phyloP scores from a whole-genome alignment of 2,329 filamentous ascomycete species.

The Botrytis cinerea region DNA sequence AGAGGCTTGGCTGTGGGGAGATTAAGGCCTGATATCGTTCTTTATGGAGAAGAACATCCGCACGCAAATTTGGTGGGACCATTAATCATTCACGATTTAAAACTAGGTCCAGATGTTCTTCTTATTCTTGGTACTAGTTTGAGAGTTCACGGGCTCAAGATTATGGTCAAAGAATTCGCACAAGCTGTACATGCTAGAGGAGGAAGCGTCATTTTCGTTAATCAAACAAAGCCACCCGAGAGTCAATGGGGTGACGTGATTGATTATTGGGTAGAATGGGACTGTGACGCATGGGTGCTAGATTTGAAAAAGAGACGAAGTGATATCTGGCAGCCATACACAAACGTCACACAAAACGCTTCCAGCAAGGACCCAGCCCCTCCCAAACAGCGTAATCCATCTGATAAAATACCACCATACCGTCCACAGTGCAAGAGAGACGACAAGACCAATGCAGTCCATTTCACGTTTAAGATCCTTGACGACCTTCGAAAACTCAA shows the following conservation, averaged over 20 bases:
- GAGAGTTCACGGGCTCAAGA: conserved; percentile 69
- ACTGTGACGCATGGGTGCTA: conserved; percentile 71
- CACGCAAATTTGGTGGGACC: conserved; percentile 67
- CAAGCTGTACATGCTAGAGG: conserved; percentile 66
- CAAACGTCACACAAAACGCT: conserved; percentile 27
- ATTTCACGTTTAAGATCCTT: conserved; percentile 39
- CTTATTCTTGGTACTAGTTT: conserved; percentile 72
- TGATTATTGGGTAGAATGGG: conserved; percentile 74
- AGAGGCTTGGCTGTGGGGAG: conserved; percentile 67
- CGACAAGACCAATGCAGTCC: conserved; percentile 38
- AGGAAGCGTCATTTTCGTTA: conserved; percentile 72
- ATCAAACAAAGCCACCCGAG: conserved; percentile 70
- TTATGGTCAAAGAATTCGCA: conserved; percentile 70
- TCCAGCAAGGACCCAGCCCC: conserved; percentile 26
- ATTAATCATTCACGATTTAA: conserved; percentile 67
- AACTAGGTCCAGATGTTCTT: conserved; percentile 64
- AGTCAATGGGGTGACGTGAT: conserved; percentile 73
- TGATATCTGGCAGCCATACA: conserved; percentile 41
- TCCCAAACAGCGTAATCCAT: conserved; percentile 1
- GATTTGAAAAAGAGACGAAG: conserved; percentile 50
- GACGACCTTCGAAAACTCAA: conserved; percentile 32
- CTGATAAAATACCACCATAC: conserved; percentile 14
- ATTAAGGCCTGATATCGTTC: conserved; percentile 69
- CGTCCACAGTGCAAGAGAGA: conserved; percentile 37
- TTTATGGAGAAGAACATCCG: conserved; percentile 75